Evolutionary conservation across 2,329 filamentous ascomycete species (phyloP).

Genomic region (Diplodia intermedia): DNA sequence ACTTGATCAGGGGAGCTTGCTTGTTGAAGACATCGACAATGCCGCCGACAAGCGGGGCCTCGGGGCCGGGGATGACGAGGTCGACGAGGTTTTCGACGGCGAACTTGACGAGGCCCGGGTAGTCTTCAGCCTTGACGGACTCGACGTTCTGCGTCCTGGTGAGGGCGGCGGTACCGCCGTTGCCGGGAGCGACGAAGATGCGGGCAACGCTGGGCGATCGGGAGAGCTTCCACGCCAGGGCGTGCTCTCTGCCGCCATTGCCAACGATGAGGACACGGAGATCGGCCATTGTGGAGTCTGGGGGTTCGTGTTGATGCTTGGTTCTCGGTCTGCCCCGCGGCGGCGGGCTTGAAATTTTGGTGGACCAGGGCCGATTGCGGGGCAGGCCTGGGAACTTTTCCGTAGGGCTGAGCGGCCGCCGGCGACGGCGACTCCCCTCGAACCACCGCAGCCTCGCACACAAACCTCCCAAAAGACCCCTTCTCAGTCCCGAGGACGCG

Average conservation of each 20-base stretch:
- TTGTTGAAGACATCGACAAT: conserved; percentile 82
- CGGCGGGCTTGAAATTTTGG: conserved; percentile 28
- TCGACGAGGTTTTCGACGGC: conserved; percentile 76
- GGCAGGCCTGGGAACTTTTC: conserved; percentile 30
- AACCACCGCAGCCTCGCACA: conserved; percentile 29
- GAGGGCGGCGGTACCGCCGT: conserved; percentile 80
- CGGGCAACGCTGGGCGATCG: conserved; percentile 80
- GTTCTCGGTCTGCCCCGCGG: conserved; percentile 27
- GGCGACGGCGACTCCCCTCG: conserved; percentile 26
- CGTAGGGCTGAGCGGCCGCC: conserved; percentile 26
- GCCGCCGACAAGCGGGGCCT: conserved; percentile 91
- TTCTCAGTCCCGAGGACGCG: conserved; percentile 2
- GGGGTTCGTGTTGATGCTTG: conserved; percentile 4
- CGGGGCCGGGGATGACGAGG: conserved; percentile 87
- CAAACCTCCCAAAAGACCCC: conserved; percentile 1
- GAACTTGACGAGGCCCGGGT: conserved; percentile 75
- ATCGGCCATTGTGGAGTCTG: conserved; percentile 25
- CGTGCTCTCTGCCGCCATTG: conserved; percentile 93
- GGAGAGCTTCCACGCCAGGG: conserved; percentile 90
- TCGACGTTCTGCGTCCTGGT: conserved; percentile 76
- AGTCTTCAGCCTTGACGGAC: conserved; percentile 75
- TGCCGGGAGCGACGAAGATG: conserved; percentile 75
- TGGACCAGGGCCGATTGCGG: conserved; percentile 33
- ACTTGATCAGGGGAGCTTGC: conserved; percentile 65
- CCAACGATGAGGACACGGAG: conserved; percentile 77